Evolutionary conservation across 305 asterid genomes (phyloP), one percentile per base, ranked within the genome.

Genomic region (Fraxinus sp.): DNA sequence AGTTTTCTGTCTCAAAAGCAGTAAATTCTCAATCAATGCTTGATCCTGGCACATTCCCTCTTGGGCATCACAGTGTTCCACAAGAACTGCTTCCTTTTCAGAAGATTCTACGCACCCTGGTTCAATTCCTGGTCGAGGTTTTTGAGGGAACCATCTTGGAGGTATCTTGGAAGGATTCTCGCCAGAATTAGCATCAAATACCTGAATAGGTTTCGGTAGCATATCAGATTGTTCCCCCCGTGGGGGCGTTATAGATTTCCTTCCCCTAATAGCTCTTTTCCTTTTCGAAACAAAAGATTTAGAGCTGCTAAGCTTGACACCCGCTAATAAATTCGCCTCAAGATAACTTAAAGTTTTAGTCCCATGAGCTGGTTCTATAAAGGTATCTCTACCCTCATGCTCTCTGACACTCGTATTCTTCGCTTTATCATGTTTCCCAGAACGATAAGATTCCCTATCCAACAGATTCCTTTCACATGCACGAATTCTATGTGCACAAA

Each of bases 401-500:
- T 66, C 85, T 22, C 39, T 64, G 57, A 0, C 39, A 55, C 85
- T 32, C 70, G 41, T 77, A 57, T 77, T 84, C 78, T 81, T 86
- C 39, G 9, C 52, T 71, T 81, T 84, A 82, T 77, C 82, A n/a
- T 81, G 77, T 88, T 85, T 75, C 81, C 83, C 89, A 22, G 84
- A 77, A 70, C 82, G 83, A 82, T 87, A 52, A 36, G 82, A 66
- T 75, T 89, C 89, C 77, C 77, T 82, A 64, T 86, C 89, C 82
- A 83, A 82, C 41, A 77, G 72, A 66, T 88, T 87, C 75, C 90
- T 87, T 72, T 92, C 95, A 71, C 91, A 91, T 7, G 97, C 97
- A 73, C 86, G 97, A 82, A 95, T 92, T 87, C 97, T 93, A 49
- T 93, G 96, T 2, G 96, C 90, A 74, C 95, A 91, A 72, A 96